Conservation (phyloP, 345 rosid genomes). For the Pistacia vera region DNA sequence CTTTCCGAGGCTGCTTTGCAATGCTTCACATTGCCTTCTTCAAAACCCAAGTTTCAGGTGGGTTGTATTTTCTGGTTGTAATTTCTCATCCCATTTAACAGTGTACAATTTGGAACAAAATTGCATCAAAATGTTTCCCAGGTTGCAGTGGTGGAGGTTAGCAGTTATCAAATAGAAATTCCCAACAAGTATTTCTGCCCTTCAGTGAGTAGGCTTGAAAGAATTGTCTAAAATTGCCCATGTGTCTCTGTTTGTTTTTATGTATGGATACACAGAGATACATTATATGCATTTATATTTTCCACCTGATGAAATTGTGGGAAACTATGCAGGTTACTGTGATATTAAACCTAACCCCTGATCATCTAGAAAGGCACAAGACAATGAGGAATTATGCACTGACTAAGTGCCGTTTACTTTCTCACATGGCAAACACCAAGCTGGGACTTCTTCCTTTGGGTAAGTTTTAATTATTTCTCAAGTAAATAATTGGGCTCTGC, state of each 20-base stretch:
- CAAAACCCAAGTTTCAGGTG: conserved; percentile 26
- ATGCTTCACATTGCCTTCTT: conserved; percentile 11
- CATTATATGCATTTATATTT: background rate
- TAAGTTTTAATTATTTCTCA: conserved; percentile 1
- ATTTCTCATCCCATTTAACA: background rate
- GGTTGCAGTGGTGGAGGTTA: conserved; percentile 44
- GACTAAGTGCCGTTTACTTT: conserved; percentile 36
- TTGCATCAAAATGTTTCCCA: conserved; percentile 11
- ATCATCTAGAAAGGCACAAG: conserved; percentile 42
- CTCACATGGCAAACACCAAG: conserved; percentile 30
- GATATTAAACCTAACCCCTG: conserved; percentile 38
- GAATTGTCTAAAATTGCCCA: background rate
- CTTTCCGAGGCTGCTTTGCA: conserved; percentile 31
- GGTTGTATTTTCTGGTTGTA: background rate
- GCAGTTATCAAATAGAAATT: conserved; percentile 45
- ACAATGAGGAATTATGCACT: conserved; percentile 36
- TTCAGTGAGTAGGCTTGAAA: conserved; percentile 21
- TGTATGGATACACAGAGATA: background rate
- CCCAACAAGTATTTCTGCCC: conserved; percentile 33
- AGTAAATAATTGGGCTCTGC: background rate
- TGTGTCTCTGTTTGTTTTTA: background rate
- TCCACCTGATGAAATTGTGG: conserved; percentile 6
- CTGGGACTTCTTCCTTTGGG: conserved; percentile 32
- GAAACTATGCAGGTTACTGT: conserved; percentile 31
- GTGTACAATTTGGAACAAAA: background rate